Conservation (phyloP, 768 basidiomycete species). For the Amanita exitialis region DNA sequence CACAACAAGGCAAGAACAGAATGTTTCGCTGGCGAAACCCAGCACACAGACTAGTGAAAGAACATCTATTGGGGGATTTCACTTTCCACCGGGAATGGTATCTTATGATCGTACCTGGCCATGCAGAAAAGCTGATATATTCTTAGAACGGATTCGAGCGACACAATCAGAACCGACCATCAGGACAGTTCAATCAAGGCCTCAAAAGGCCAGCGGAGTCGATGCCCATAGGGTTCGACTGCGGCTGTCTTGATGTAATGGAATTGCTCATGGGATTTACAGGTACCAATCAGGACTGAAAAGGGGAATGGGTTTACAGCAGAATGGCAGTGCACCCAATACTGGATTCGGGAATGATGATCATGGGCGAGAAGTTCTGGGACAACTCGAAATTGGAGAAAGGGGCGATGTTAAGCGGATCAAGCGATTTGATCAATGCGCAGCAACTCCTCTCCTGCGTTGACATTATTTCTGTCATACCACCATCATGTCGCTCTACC, state of each 20-base stretch:
- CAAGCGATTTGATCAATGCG: conserved; percentile 20
- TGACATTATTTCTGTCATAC: neutral
- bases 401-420: conserved; percentile 36
- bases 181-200: conserved; percentile 9
- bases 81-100: conserved; percentile 38
- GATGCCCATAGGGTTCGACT: conserved; percentile 11
- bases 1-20: neutral
- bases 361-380: conserved; percentile 23
- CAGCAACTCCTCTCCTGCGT: neutral
- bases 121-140: neutral
- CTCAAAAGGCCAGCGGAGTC: conserved; percentile 25
- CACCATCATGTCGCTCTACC: neutral
- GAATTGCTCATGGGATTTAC: conserved; percentile 5
- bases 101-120: neutral
- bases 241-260: neutral
- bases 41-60: conserved; percentile 1
- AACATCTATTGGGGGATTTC: conserved; percentile 37
- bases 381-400: conserved; percentile 25
- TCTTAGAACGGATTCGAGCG: conserved; percentile 10
- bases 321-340: conserved; percentile 16
- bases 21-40: conserved; percentile 1
- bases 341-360: no score
- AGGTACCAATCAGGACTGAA: conserved; percentile 11
- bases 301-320: conserved; percentile 27
- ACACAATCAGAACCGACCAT: conserved; percentile 8